Evolutionary conservation across 116 monocot species (phyloP), one percentile per base, ranked within the genome.

Genomic region (Papilionanthe hybrid): DNA sequence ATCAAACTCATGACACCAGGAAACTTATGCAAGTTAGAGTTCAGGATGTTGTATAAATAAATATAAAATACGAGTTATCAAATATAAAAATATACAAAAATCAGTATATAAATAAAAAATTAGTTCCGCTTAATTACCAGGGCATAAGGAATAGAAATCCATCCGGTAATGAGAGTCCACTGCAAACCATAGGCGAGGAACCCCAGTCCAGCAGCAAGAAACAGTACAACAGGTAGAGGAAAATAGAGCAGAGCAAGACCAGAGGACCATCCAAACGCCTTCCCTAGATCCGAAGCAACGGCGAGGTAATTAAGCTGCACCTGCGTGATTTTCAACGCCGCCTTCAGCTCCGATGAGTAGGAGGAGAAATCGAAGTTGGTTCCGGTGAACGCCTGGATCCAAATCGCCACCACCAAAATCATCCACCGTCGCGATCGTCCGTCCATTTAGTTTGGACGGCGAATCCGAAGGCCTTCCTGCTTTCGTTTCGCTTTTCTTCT

Each of bases 291-390:
- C 23, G 91, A 91, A 18, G 91, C 91, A 28, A 86, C 86, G 73
- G 91, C 88, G n/a, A 91, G 80, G 65, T 91, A 91, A 80, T 86
- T 88, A 22, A 91, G 88, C 82, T 88, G 82, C 25, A 88, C 86
- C 82, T 88, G 91, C 11, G 91, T 86, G 60, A 91, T 88, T 44
- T 82, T 84, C 82, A 91, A 72, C 56, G 78, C 84, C 18, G 84
- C 66, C 77, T 91, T 91, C 8, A 91, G 82, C 42, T 82, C 84
- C 23, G 86, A 88, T 37, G 91, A 91, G 84, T 91, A 91, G 29
- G 91, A 84, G 8, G 91, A 86, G 86, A 91, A 91, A 72, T 91
- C 91, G 81, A 91, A 91, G 82, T 91, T 91, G 72, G 91, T 91
- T 19, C 91, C 91, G 7, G 91, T 88, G 78, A 88, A 82, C 10